phyloP scores from a whole-genome alignment of 371 early-diverging fungal genomes.

The Circinella minor region DNA sequence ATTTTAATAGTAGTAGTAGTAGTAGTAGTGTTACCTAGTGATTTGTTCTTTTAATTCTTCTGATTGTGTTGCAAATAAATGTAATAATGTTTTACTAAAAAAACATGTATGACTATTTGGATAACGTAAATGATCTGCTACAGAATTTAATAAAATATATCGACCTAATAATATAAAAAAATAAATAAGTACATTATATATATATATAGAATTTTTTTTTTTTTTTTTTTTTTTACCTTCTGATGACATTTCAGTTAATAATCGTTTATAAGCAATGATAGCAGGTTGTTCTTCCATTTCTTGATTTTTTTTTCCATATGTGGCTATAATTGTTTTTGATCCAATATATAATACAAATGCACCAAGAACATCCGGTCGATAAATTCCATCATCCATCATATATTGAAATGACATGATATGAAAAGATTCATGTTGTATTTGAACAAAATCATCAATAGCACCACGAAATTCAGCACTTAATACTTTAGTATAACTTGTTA shows the following conservation, averaged over 20 bases:
- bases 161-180: constrained; percentile 53
- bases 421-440: constrained; percentile 2
- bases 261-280: constrained; percentile 32
- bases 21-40: constrained; percentile 53
- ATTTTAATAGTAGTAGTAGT: too few species aligned
- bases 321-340: constrained; percentile 18
- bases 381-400: constrained; percentile 5
- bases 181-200: neutral
- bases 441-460: constrained; percentile 17
- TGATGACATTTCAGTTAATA: constrained; percentile 23
- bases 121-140: constrained; percentile 96
- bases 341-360: constrained; percentile 39
- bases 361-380: constrained; percentile 20
- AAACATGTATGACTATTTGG: constrained; percentile 96
- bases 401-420: constrained; percentile 13
- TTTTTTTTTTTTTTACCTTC: constrained; percentile 13
- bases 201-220: neutral
- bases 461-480: constrained; percentile 13
- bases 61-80: constrained; percentile 73
- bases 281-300: constrained; percentile 32
- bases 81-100: constrained; percentile 80
- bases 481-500: constrained; percentile 22
- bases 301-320: constrained; percentile 18
- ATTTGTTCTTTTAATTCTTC: constrained; percentile 87
- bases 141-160: constrained; percentile 82